These are phyloP conservation scores for Blastocystis sp. DNA, from an alignment of 352 stramenopile genomes.

Conservation along the genomic window DNA sequence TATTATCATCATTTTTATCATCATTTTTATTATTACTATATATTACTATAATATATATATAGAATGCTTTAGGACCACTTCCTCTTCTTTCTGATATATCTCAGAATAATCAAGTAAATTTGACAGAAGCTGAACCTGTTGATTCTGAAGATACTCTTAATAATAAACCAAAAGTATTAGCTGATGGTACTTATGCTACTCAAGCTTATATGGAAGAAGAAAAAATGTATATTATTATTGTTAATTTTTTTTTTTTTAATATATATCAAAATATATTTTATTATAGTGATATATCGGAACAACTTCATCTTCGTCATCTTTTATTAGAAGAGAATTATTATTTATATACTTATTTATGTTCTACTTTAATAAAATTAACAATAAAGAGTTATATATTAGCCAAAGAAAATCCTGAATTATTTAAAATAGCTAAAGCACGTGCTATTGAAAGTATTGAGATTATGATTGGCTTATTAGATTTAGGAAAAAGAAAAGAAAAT, in stretches of 20 bases:
- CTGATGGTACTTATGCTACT: conserved; percentile 95
- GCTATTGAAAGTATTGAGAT: conserved; percentile 53
- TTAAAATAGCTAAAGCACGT: conserved; percentile 50
- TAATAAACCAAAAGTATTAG: conserved; percentile 82
- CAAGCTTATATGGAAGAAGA: conserved; percentile 53
- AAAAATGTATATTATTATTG: conserved; percentile 51
- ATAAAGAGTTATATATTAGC: too few relatives aligned
- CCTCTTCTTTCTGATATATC: conserved; percentile 48
- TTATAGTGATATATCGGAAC: conserved; percentile 17
- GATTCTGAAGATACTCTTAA: conserved; percentile 50
- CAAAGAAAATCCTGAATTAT: too few relatives aligned
- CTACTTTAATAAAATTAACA: conserved; percentile 85
- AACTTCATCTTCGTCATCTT: conserved; percentile 59
- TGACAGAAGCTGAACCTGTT: conserved; percentile 47
- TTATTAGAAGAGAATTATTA: conserved; percentile 79
- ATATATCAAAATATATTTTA: conserved; percentile 19
- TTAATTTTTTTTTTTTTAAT: conserved; percentile 16
- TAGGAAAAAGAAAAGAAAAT: too few relatives aligned
- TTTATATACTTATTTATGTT: conserved; percentile 68
- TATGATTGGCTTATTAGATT: conserved; percentile 43
- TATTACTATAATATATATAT: too few relatives aligned
- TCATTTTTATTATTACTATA: too few relatives aligned
- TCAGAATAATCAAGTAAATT: conserved; percentile 41
- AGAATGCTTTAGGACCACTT: conserved; percentile 51
- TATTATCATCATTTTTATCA: too few relatives aligned